A percentile compares a stretch with the other conserved stretches of the same genome.
Evolutionary conservation across 1,284 basidiomycete genomes (phyloP).

Genomic region (Ustilago nuda): DNA sequence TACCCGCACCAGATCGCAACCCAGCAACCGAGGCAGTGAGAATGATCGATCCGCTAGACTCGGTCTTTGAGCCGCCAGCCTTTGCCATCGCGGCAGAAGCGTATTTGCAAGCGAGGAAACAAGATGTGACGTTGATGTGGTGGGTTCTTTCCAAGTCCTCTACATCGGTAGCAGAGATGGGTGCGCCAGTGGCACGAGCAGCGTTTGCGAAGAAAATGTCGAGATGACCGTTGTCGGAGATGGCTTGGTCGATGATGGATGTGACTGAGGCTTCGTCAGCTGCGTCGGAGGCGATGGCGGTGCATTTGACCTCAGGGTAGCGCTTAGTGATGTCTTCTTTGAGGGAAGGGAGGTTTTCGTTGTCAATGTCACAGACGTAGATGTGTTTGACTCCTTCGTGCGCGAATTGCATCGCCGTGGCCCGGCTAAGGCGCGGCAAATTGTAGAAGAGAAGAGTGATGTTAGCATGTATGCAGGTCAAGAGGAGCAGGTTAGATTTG

Average conservation of each 20-base stretch:
- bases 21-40: slow-evolving; percentile 94
- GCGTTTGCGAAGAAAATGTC: slow-evolving; percentile 93
- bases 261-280: slow-evolving; percentile 81
- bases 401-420: slow-evolving; percentile 38
- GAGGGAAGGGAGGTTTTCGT: slow-evolving; percentile 79
- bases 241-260: slow-evolving; percentile 77
- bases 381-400: slow-evolving; percentile 81
- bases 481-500: not conserved
- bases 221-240: slow-evolving; percentile 83
- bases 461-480: slow-evolving; percentile 5
- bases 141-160: slow-evolving; percentile 81
- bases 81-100: slow-evolving; percentile 83
- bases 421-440: slow-evolving; percentile 14
- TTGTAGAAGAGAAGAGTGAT: not conserved
- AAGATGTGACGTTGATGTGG: slow-evolving; percentile 86
- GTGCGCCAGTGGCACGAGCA: slow-evolving; percentile 71
- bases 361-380: slow-evolving; percentile 83
- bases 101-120: slow-evolving; percentile 89
- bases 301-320: slow-evolving; percentile 80
- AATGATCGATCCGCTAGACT: slow-evolving; percentile 84
- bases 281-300: slow-evolving; percentile 78
- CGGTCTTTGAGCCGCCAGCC: slow-evolving; percentile 73
- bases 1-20: slow-evolving; percentile 83
- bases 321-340: slow-evolving; percentile 76
- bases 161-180: slow-evolving; percentile 75